Evolutionary conservation across 495 filamentous ascomycete genomes (phyloP).

Genomic region (Neurospora hispaniola): DNA sequence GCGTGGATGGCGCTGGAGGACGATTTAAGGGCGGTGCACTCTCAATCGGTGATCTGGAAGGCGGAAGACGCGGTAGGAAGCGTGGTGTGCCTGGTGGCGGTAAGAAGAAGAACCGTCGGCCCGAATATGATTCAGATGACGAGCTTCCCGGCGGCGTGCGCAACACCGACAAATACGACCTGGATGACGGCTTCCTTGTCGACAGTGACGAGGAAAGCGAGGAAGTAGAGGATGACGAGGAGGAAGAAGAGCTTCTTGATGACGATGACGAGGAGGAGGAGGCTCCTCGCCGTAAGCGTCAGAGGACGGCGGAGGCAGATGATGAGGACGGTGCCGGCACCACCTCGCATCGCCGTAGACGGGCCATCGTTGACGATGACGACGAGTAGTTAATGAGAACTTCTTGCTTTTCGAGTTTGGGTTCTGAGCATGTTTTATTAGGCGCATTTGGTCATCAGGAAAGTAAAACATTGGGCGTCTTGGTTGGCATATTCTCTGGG

Average conservation of each 20-base stretch:
- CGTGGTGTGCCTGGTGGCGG: conserved; percentile 30
- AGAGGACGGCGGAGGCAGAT: conserved; percentile 30
- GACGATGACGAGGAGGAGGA: conserved; percentile 40
- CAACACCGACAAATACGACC: conserved; percentile 73
- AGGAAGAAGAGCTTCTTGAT: conserved; percentile 38
- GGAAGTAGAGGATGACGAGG: conserved; percentile 51
- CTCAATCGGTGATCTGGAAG: conserved; percentile 65
- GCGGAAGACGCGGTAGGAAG: conserved; percentile 38
- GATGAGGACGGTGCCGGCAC: conserved; percentile 33
- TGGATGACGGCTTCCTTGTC: conserved; percentile 69
- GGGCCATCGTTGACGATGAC: conserved; percentile 40
- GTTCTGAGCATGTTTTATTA: not conserved
- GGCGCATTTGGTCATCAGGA: conserved; percentile 3
- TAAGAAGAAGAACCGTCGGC: conserved; percentile 32
- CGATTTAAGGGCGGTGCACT: conserved; percentile 48
- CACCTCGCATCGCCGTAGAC: conserved; percentile 25
- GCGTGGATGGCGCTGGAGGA: conserved; percentile 43
- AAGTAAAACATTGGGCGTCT: not conserved
- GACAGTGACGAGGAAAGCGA: conserved; percentile 61
- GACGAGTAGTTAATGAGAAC: conserved; percentile 27
- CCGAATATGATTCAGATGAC: conserved; percentile 53
- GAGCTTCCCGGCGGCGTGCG: conserved; percentile 46
- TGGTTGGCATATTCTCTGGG: not conserved
- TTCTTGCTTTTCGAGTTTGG: not conserved
- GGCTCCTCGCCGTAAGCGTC: conserved; percentile 36